A percentile compares a stretch with the other conserved stretches of the same genome.
Evolutionary conservation across 2,329 filamentous ascomycete species (phyloP).

Genomic region (Penicillium sp.): DNA sequence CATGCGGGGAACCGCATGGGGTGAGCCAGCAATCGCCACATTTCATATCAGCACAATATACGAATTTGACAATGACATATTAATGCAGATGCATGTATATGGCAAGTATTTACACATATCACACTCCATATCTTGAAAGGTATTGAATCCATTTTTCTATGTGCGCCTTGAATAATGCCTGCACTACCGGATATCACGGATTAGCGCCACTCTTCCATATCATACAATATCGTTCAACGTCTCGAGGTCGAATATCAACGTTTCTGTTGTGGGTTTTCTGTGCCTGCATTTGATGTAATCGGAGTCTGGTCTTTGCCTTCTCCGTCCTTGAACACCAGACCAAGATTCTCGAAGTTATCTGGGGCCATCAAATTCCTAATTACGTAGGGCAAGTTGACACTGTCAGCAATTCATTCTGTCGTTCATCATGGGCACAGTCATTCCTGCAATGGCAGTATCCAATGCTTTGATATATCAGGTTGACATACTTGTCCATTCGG

Average conservation of each 20-base stretch:
- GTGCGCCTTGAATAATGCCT: constrained; percentile 20
- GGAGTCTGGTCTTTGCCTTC: constrained; percentile 16
- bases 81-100: not conserved
- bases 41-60: not conserved
- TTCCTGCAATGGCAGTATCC: not conserved
- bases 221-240: constrained; percentile 21
- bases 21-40: not conserved
- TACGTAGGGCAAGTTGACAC: not conserved
- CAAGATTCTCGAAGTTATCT: constrained; percentile 92
- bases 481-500: constrained; percentile 84
- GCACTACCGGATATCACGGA: constrained; percentile 5
- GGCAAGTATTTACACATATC: not conserved
- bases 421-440: too few relatives aligned
- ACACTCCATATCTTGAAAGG: not conserved
- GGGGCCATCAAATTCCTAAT: constrained; percentile 88
- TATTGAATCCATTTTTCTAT: constrained; percentile 18
- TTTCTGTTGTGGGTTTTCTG: constrained; percentile 6
- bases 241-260: constrained; percentile 6
- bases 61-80: not conserved
- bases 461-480: not conserved
- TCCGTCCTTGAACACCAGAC: constrained; percentile 61
- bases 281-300: not conserved
- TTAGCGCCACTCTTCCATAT: constrained; percentile 7
- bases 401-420: constrained; percentile 2
- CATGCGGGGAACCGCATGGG: constrained; percentile 16